These are phyloP conservation scores for Lactifluus subvellereus DNA, from an alignment of 768 basidiomycete species.

Conservation along the genomic window DNA sequence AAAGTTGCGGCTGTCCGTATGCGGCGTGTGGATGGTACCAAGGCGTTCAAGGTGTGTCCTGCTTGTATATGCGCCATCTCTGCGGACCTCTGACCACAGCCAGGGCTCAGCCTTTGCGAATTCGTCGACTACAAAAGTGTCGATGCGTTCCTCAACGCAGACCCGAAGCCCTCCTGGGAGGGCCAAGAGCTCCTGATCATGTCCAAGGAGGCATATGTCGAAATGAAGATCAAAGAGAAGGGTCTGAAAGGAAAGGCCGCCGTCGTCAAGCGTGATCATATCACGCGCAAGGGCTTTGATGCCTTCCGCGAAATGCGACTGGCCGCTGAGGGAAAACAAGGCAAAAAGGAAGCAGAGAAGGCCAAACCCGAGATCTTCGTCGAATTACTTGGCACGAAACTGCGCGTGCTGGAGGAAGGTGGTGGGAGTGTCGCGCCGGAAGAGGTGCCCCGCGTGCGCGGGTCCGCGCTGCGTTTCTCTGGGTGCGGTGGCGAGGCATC, in stretches of 20 bases:
- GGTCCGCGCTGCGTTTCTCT: constrained; percentile 44
- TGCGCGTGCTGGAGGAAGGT: constrained; percentile 58
- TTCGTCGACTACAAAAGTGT: constrained; percentile 67
- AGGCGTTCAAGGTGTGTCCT: constrained; percentile 75
- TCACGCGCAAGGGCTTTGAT: constrained; percentile 59
- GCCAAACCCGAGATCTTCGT: constrained; percentile 56
- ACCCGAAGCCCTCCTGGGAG: constrained; percentile 77
- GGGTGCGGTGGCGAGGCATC: constrained; percentile 52
- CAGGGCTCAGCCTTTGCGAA: constrained; percentile 94
- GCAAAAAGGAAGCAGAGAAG: constrained; percentile 31
- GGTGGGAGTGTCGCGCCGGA: constrained; percentile 41
- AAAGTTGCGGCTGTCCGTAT: constrained; percentile 78
- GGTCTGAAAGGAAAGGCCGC: constrained; percentile 74
- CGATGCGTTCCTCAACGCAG: constrained; percentile 70
- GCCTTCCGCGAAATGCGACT: constrained; percentile 65
- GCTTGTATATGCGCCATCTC: neutral
- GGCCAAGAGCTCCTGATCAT: constrained; percentile 73
- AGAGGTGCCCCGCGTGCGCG: constrained; percentile 40
- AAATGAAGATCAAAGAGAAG: constrained; percentile 96
- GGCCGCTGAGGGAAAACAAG: constrained; percentile 26
- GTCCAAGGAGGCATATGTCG: constrained; percentile 90
- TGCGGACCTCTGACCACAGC: neutral
- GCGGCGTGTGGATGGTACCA: constrained; percentile 71
- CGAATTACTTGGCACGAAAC: constrained; percentile 66
- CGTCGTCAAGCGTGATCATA: constrained; percentile 48